Evolutionary conservation across 257 asterid genomes (phyloP), one percentile per base, ranked within the genome.

Genomic region (Solanum virginianum): DNA sequence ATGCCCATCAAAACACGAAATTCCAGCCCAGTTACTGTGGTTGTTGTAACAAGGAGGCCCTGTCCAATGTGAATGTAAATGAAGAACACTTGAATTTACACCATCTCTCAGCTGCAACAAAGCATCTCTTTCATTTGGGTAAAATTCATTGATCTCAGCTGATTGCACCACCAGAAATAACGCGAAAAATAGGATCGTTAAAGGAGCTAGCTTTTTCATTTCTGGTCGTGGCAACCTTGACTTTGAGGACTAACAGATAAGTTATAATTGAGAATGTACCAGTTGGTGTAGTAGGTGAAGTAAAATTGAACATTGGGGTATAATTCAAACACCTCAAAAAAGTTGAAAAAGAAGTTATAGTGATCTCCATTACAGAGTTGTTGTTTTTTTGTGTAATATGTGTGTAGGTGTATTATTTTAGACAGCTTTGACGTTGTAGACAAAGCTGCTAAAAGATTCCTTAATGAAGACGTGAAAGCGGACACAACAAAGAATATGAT

Each of bases 31-130:
- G 83, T 88, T 80, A 91, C 96, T 94, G 84, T 65, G 87, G 66
- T 89, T 90, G 45, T 71, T 70, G 18, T 74, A n/a, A 87, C 98
- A 94, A n/a, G 95, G 93, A 6, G 93, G 95, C 32, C 96, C 96
- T 8, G 95, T 94, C 98, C 98, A 94, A 47, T 94, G 92, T 17
- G 82, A 74, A 84, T 94, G 98, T 62, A 94, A 89, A 86, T 89
- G 75, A 5, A 82, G 1, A 1, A 79, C 45, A 26, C 69, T 86
- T 10, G 96, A 91, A 84, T 84, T 91, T 7, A 92, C 87, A 2
- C 56, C 6, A 36, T 94, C 96, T 81, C 98, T 88, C 16, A 94
- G 88, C 71, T 89, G 93, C 60, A 92, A 86, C 87, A 94, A 60
- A 22, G 93, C 93, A 68, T 89, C 85, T 41, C 95, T 91, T 89